Percentiles rank a stretch among this genome's conserved stretches.
Conservation (phyloP, 306 rosid genomes). For the Echinosophora koreensis region DNA sequence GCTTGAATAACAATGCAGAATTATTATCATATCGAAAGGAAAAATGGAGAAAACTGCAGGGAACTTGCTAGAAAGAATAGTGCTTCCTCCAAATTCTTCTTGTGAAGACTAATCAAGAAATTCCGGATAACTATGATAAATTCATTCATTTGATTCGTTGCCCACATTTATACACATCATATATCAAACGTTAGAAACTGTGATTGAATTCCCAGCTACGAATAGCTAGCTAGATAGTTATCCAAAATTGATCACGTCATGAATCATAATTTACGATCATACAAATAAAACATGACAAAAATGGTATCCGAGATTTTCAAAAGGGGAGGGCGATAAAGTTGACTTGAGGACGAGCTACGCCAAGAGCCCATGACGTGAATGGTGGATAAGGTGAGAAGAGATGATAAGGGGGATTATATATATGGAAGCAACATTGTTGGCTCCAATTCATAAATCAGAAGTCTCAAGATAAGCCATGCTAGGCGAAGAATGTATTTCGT, state of each 20-base stretch:
- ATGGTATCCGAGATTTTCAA: neutral
- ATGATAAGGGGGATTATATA: constrained; percentile 32
- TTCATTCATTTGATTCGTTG: neutral
- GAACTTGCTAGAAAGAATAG: neutral
- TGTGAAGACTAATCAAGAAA: neutral
- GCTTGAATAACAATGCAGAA: neutral
- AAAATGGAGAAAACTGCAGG: neutral
- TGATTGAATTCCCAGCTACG: neutral
- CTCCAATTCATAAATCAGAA: constrained; percentile 42
- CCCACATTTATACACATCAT: neutral
- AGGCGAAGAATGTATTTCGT: constrained; percentile 18
- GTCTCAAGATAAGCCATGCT: constrained; percentile 29
- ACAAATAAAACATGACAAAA: constrained; percentile 36
- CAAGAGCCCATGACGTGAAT: neutral
- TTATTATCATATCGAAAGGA: neutral
- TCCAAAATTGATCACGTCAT: constrained; percentile 8
- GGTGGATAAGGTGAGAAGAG: neutral
- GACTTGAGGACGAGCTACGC: neutral
- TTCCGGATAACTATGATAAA: neutral
- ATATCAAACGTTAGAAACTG: neutral
- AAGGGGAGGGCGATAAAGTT: constrained; percentile 22
- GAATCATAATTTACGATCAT: neutral
- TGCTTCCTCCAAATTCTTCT: neutral
- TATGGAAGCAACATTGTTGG: constrained; percentile 40
- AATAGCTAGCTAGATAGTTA: constrained; percentile 16